Evolutionary conservation across 2,329 filamentous ascomycete genomes (phyloP).

Genomic region (Tolypocladium tundrense): DNA sequence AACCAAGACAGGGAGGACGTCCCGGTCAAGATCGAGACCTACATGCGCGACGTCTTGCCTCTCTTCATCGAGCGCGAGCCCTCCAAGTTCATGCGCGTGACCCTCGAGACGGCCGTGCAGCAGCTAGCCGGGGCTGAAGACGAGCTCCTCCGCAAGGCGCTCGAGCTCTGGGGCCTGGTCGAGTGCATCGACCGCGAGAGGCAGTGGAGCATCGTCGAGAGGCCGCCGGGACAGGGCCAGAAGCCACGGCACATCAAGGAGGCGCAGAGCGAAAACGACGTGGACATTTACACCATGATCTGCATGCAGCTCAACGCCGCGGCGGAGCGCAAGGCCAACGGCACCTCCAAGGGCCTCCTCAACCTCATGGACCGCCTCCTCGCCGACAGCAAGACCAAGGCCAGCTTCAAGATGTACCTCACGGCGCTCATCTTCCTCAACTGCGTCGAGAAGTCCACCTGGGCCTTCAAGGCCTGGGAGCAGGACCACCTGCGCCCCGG

Average conservation of each 20-base stretch:
- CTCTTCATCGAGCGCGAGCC: slow-evolving; percentile 50
- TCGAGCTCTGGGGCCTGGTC: slow-evolving; percentile 55
- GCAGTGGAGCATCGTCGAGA: slow-evolving; percentile 47
- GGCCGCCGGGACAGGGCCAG: slow-evolving; percentile 29
- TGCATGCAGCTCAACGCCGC: slow-evolving; percentile 55
- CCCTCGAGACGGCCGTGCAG: slow-evolving; percentile 42
- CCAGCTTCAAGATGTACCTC: slow-evolving; percentile 52
- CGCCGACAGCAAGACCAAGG: slow-evolving; percentile 49
- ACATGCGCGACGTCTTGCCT: slow-evolving; percentile 47
- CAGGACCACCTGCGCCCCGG: slow-evolving; percentile 47
- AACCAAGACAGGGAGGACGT: slow-evolving; percentile 53
- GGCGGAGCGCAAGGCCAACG: slow-evolving; percentile 52
- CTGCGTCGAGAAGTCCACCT: slow-evolving; percentile 57
- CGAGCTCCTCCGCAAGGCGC: slow-evolving; percentile 43
- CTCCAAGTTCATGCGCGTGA: slow-evolving; percentile 49
- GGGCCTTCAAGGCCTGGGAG: slow-evolving; percentile 60
- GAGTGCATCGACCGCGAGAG: slow-evolving; percentile 56
- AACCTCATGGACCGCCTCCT: slow-evolving; percentile 51
- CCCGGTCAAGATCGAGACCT: slow-evolving; percentile 46
- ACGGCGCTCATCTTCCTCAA: slow-evolving; percentile 53
- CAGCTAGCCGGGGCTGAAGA: slow-evolving; percentile 38
- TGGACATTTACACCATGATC: slow-evolving; percentile 50
- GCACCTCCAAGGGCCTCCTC: slow-evolving; percentile 47
- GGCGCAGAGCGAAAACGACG: slow-evolving; percentile 34
- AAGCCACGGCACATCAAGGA: slow-evolving; percentile 39